Evolutionary conservation across 495 filamentous ascomycete genomes (phyloP).

Genomic region (Talaromyces borbonicus): DNA sequence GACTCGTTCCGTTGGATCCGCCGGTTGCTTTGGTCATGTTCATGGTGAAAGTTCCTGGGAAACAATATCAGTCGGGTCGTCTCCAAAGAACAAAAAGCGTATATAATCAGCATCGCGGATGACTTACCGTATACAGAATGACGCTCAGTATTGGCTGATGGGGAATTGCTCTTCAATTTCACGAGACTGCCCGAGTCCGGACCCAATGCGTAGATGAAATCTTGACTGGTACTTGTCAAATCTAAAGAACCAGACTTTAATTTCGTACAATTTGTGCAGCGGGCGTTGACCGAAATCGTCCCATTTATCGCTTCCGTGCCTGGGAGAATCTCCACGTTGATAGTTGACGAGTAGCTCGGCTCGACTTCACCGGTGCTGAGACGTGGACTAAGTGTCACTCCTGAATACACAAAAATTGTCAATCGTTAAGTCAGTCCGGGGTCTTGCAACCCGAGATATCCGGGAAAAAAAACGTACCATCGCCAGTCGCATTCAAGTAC

Average conservation of each 20-base stretch:
- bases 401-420: conserved; percentile 13
- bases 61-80: neutral
- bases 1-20: conserved; percentile 12
- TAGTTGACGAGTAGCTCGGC: conserved; percentile 30
- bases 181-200: conserved; percentile 15
- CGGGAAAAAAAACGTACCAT: conserved; percentile 13
- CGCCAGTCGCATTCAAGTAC: conserved; percentile 32
- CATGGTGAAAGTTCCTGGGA: conserved; percentile 41
- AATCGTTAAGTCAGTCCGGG: neutral
- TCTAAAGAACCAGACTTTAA: conserved; percentile 33
- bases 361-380: conserved; percentile 34
- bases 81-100: neutral
- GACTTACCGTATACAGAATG: conserved; percentile 35
- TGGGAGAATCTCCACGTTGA: conserved; percentile 27
- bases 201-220: conserved; percentile 51
- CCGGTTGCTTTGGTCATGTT: conserved; percentile 41
- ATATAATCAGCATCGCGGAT: neutral
- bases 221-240: conserved; percentile 22
- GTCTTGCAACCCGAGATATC: neutral
- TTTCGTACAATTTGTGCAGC: conserved; percentile 37
- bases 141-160: conserved; percentile 33
- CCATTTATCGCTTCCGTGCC: conserved; percentile 33
- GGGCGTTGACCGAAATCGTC: conserved; percentile 35
- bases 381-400: conserved; percentile 41
- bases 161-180: conserved; percentile 27